Conservation (phyloP, 2,329 filamentous ascomycete genomes). For the Alternaria rosae region DNA sequence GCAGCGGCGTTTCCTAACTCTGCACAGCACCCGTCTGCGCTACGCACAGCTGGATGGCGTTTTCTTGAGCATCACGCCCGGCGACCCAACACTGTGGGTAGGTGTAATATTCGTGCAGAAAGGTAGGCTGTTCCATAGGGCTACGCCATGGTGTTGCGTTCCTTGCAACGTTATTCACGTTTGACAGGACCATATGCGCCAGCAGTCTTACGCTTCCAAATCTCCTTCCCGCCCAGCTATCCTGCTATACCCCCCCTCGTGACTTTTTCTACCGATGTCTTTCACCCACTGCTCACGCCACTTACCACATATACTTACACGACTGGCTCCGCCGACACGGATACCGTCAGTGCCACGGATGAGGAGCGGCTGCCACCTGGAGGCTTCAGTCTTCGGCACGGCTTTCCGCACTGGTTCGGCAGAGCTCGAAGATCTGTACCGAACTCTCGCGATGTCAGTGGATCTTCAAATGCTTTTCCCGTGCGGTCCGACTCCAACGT, state of each 20-base stretch:
- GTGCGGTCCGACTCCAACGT: constrained; percentile 16
- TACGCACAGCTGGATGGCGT: constrained; percentile 84
- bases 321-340: constrained; percentile 73
- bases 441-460: constrained; percentile 45
- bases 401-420: constrained; percentile 89
- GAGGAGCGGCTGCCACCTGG: constrained; percentile 85
- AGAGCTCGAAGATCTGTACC: constrained; percentile 40
- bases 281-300: constrained; percentile 91
- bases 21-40: constrained; percentile 75
- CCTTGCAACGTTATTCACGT: constrained; percentile 34
- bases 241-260: constrained; percentile 82
- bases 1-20: constrained; percentile 32
- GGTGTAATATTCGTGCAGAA: constrained; percentile 91
- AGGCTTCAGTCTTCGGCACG: constrained; percentile 87
- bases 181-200: constrained; percentile 82
- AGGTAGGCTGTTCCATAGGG: constrained; percentile 62
- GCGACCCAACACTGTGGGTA: constrained; percentile 82
- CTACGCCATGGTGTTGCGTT: constrained; percentile 20
- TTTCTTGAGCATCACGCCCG: constrained; percentile 83
- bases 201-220: constrained; percentile 86
- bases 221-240: constrained; percentile 84
- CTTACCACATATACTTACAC: constrained; percentile 95
- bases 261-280: constrained; percentile 90
- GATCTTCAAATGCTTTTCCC: constrained; percentile 34
- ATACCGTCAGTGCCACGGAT: constrained; percentile 83